phyloP scores from a whole-genome alignment of 805 yeast genomes.

The Ogataea sp. region DNA sequence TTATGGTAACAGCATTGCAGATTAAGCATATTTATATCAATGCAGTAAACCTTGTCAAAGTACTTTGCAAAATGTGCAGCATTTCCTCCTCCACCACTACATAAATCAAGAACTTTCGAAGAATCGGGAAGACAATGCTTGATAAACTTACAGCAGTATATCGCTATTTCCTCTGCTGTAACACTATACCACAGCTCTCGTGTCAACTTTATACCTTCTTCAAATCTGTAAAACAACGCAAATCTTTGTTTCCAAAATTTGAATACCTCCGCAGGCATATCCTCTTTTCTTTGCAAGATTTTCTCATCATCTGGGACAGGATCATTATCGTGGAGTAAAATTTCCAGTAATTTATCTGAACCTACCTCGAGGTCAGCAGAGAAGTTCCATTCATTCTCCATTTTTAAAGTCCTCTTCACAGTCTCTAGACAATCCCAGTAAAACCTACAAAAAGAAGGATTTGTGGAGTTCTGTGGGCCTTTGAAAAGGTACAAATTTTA shows the following conservation, averaged over 20 bases:
- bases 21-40: slow-evolving; percentile 55
- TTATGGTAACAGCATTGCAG: slow-evolving; percentile 62
- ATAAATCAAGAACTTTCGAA: slow-evolving; percentile 49
- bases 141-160: slow-evolving; percentile 46
- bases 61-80: slow-evolving; percentile 61
- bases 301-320: background rate
- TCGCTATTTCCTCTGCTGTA: slow-evolving; percentile 73
- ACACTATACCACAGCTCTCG: slow-evolving; percentile 81
- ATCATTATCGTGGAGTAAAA: background rate
- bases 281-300: slow-evolving; percentile 2
- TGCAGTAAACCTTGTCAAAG: slow-evolving; percentile 50
- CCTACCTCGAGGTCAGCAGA: background rate
- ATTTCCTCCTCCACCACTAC: slow-evolving; percentile 88
- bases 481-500: too few species aligned
- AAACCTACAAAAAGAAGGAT: too few species aligned
- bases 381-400: too few species aligned
- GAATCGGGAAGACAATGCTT: slow-evolving; percentile 43
- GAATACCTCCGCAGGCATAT: slow-evolving; percentile 27
- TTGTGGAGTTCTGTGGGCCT: too few species aligned
- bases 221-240: slow-evolving; percentile 51
- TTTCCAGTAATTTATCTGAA: background rate
- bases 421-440: too few species aligned
- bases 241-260: slow-evolving; percentile 63
- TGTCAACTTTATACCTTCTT: slow-evolving; percentile 62
- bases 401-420: too few species aligned